Percentiles rank a stretch among this genome's conserved stretches.
These are phyloP conservation scores for Chaetomium tenue DNA, from an alignment of 495 filamentous ascomycete genomes.

Conservation along the genomic window DNA sequence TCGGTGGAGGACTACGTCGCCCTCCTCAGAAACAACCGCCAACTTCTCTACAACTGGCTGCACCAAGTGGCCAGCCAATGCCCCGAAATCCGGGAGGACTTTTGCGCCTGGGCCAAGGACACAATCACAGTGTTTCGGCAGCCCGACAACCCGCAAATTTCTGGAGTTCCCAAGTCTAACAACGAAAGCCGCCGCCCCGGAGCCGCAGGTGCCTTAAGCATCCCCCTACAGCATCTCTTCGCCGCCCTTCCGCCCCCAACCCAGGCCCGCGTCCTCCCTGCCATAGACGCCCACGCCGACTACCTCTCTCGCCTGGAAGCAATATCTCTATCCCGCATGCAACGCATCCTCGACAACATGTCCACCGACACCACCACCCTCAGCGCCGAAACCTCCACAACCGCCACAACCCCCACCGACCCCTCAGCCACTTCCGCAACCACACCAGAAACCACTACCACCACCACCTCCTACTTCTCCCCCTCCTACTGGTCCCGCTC, in stretches of 20 bases:
- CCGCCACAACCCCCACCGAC: conserved; percentile 3
- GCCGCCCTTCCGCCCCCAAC: conserved; percentile 41
- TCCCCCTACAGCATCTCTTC: conserved; percentile 48
- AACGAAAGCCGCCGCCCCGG: conserved; percentile 2
- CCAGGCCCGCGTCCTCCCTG: conserved; percentile 35
- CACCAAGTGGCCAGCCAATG: conserved; percentile 62
- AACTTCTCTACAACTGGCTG: conserved; percentile 58
- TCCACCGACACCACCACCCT: conserved; percentile 7
- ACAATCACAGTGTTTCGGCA: conserved; percentile 35
- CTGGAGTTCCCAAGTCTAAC: not conserved
- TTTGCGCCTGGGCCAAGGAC: conserved; percentile 40
- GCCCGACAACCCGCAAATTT: not conserved
- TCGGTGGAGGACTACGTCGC: conserved; percentile 62
- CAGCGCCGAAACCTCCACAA: not conserved
- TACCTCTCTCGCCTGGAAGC: conserved; percentile 52
- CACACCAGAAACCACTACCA: not conserved
- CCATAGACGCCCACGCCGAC: conserved; percentile 52
- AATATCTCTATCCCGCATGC: conserved; percentile 51
- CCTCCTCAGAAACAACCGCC: conserved; percentile 54
- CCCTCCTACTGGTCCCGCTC: conserved; percentile 3
- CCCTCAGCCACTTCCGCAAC: not conserved
- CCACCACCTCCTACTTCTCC: not conserved
- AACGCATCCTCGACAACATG: conserved; percentile 42
- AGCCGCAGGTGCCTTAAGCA: conserved; percentile 47
- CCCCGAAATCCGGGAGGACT: conserved; percentile 54